These are phyloP conservation scores for Prosopis cineraria DNA, from an alignment of 306 rosid genomes.

Conservation along the genomic window DNA sequence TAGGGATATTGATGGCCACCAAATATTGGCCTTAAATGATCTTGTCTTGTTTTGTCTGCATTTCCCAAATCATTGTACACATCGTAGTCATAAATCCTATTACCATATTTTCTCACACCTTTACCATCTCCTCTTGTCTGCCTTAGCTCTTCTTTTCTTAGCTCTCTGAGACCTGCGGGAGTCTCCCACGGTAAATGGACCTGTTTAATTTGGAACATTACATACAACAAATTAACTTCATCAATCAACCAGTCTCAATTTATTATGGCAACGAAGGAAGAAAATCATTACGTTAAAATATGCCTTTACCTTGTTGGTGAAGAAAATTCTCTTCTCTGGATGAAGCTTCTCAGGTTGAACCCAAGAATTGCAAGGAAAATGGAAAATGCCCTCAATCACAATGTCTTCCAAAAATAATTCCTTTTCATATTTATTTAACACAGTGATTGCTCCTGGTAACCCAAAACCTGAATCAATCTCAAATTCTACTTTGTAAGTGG, in stretches of 20 bases:
- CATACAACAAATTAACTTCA: neutral
- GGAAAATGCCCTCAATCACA: constrained; percentile 30
- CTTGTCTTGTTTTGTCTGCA: constrained; percentile 22
- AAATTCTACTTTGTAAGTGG: constrained; percentile 36
- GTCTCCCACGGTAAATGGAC: constrained; percentile 41
- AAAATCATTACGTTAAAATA: too few species aligned
- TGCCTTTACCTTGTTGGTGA: constrained; percentile 37
- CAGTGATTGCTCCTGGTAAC: constrained; percentile 43
- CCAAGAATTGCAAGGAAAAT: constrained; percentile 45
- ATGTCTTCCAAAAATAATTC: constrained; percentile 45
- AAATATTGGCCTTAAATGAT: constrained; percentile 32
- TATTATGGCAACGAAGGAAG: too few species aligned
- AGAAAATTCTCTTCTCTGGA: constrained; percentile 42
- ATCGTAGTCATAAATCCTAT: constrained; percentile 49
- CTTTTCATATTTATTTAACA: constrained; percentile 31
- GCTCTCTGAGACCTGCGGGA: constrained; percentile 40
- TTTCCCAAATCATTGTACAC: constrained; percentile 45
- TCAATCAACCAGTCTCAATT: too few species aligned
- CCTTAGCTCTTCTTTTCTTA: constrained; percentile 37
- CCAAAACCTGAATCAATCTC: constrained; percentile 44
- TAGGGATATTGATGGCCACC: constrained; percentile 26
- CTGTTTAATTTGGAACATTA: constrained; percentile 5
- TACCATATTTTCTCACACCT: constrained; percentile 17
- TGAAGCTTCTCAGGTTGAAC: constrained; percentile 37
- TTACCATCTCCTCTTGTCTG: constrained; percentile 42